Conservation (phyloP, 306 rosid genomes). For the Delonix regia region DNA sequence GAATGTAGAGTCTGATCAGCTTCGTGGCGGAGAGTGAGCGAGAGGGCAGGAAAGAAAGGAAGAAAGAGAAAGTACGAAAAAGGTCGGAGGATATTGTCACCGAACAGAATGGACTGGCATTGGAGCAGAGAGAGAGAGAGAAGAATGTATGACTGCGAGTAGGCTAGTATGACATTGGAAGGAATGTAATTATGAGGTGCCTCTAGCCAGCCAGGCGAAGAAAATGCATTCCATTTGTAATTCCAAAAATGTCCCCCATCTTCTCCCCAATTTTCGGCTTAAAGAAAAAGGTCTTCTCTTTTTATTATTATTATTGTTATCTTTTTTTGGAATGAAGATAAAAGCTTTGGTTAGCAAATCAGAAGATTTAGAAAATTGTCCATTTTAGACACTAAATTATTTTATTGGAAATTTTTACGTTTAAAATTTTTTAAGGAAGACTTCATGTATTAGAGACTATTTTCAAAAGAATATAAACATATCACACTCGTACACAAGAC, state of each 20-base stretch:
- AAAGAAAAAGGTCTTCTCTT: background rate
- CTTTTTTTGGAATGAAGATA: background rate
- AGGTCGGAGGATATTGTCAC: background rate
- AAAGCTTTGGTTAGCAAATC: background rate
- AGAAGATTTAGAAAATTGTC: too few species aligned
- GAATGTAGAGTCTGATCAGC: background rate
- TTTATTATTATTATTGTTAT: background rate
- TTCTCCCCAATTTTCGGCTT: background rate
- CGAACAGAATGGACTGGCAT: background rate
- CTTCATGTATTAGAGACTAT: background rate
- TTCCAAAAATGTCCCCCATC: conserved; percentile 12
- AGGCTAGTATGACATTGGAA: background rate
- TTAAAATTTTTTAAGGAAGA: too few species aligned
- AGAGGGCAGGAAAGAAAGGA: background rate
- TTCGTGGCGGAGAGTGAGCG: background rate
- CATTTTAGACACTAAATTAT: too few species aligned
- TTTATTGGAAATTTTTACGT: too few species aligned
- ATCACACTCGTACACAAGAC: background rate
- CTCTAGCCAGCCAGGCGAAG: background rate
- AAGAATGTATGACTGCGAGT: background rate
- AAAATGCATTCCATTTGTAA: background rate
- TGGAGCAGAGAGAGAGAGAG: background rate
- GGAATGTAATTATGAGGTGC: conserved; percentile 26
- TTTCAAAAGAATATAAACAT: background rate
- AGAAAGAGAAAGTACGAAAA: background rate